Percentiles rank a stretch among this genome's conserved stretches.
Evolutionary conservation across 495 filamentous ascomycete genomes (phyloP).

Genomic region (Aspergillus homomorphus): DNA sequence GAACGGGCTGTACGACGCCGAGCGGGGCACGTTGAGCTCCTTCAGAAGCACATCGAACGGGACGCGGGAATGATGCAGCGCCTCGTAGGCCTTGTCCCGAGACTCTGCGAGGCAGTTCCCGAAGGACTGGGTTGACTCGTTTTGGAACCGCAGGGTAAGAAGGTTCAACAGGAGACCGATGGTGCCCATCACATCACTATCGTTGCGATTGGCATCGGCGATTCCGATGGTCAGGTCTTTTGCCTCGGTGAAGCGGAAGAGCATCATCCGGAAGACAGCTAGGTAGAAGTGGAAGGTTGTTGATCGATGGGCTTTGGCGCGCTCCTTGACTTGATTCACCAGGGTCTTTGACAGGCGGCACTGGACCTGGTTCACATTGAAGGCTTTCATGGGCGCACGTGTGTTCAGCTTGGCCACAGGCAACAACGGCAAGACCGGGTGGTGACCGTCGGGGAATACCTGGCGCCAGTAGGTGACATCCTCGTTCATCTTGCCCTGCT

Average conservation of each 20-base stretch:
- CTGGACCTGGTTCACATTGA: too few species aligned
- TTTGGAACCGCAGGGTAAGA: slow-evolving; percentile 32
- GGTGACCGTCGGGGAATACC: not conserved
- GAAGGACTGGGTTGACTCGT: too few species aligned
- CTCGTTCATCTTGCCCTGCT: slow-evolving; percentile 15
- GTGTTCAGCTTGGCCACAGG: not conserved
- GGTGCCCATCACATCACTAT: slow-evolving; percentile 24
- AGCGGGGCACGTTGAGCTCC: slow-evolving; percentile 19
- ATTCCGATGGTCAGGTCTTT: slow-evolving; percentile 44
- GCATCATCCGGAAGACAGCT: slow-evolving; percentile 31
- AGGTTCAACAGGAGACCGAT: slow-evolving; percentile 50
- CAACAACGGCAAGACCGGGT: not conserved
- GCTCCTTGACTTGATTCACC: slow-evolving; percentile 17
- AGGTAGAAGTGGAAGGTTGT: slow-evolving; percentile 48
- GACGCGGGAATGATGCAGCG: not conserved
- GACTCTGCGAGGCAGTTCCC: too few species aligned
- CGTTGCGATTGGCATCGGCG: slow-evolving; percentile 38
- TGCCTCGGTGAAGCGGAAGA: slow-evolving; percentile 22
- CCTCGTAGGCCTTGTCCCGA: not conserved
- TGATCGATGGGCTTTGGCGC: slow-evolving; percentile 19
- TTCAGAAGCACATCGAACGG: slow-evolving; percentile 4
- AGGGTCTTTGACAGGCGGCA: too few species aligned
- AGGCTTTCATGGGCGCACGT: too few species aligned
- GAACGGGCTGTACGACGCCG: slow-evolving; percentile 18
- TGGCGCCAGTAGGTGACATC: slow-evolving; percentile 37